These are phyloP conservation scores for Hippophae tibetana DNA, from an alignment of 306 rosid genomes.

Conservation along the genomic window DNA sequence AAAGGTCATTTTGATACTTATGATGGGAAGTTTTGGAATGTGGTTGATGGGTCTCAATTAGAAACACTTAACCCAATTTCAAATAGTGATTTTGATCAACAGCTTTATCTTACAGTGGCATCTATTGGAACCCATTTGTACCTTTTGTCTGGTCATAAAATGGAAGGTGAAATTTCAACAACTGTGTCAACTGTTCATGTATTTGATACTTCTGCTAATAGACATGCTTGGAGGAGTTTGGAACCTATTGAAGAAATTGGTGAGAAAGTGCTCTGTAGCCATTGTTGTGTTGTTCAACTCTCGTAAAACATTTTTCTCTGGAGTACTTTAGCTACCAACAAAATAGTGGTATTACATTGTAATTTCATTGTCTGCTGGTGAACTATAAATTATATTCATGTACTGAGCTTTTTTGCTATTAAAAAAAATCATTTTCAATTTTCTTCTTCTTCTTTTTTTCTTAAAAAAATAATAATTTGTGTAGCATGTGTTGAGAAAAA, in stretches of 20 bases:
- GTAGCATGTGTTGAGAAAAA: too few species aligned
- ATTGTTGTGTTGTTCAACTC: constrained; percentile 15
- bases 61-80: constrained; percentile 4
- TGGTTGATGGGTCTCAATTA: constrained; percentile 23
- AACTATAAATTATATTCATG: too few species aligned
- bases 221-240: constrained; percentile 19
- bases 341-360: too few species aligned
- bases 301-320: too few species aligned
- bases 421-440: too few species aligned
- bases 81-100: not conserved
- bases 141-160: constrained; percentile 16
- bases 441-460: too few species aligned
- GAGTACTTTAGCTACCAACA: too few species aligned
- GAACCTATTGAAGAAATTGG: constrained; percentile 19
- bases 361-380: too few species aligned
- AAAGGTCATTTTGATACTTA: constrained; percentile 25
- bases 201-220: constrained; percentile 16
- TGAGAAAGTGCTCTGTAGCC: constrained; percentile 23
- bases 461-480: too few species aligned
- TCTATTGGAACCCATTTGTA: constrained; percentile 20
- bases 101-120: constrained; percentile 24
- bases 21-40: constrained; percentile 24
- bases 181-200: constrained; percentile 21
- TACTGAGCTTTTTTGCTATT: too few species aligned
- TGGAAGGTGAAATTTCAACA: constrained; percentile 6